Evolutionary conservation across 2,329 filamentous ascomycete genomes (phyloP), one percentile per base, ranked within the genome.

Genomic region (Microdochium paspali): DNA sequence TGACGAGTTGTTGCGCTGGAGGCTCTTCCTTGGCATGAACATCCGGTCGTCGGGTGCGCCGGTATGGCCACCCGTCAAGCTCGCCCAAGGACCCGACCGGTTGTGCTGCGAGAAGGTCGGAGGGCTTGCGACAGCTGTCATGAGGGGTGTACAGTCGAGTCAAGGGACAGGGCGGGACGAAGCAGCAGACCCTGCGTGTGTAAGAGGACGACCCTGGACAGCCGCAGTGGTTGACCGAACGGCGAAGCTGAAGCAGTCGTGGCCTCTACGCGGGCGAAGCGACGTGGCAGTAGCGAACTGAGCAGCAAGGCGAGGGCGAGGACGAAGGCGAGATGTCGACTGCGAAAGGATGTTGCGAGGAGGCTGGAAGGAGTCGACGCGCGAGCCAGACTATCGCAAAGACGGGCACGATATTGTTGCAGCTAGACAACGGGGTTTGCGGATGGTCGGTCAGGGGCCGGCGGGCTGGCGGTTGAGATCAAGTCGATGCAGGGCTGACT

Each of bases 1-100:
- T 49, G 89, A 93, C 30, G 91, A 97, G 73, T 89, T 95, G 61
- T 85, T 85, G 64, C 91, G 83, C 65, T 91, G 87, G 51, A 89
- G 76, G 62, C 78, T 83, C 71, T 95, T 96, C 58, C 90, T 87
- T 61, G 88, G 87, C 77, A 87, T 84, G 66, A 94, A 88, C 79
- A 95, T 90, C 66, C 85, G 84, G 70, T 85, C 82, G 55, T 40
- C 35, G 35, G 35, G 35, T 40, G 35, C 35, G 35, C 35, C 35
- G 18, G 35, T 18, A 18, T 40, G 35, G 35, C 35, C 35, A 40
- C 35, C 35, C 35, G 35, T 40, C 35, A 40, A 20, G 35, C 35
- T 40, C 23, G 35, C 35, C 35, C 35, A 40, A 40, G 35, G 35
- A 40, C 71, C 73, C 73, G 78, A 73, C 66, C 80, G 74, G 61